Base-by-base conservation (phyloP, 768 basidiomycete genomes). In the Tephrocybe rancida region DNA sequence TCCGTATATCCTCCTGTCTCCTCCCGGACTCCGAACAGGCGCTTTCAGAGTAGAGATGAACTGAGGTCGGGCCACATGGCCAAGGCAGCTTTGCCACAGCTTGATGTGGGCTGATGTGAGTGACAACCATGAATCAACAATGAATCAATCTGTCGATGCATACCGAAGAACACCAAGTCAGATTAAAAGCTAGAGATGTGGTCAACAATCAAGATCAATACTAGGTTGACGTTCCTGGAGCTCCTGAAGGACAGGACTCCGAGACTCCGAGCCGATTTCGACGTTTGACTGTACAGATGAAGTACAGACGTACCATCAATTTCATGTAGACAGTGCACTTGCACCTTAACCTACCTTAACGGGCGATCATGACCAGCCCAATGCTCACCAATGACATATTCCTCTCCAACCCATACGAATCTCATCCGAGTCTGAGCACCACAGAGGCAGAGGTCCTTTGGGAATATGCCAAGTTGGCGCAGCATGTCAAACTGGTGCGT, bases 401-500 rank as follows among this genome's bases (percentile, higher is more conserved):
- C 64, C 67, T 74, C 5, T 61, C 68, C 38, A 93, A 92, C 61
- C 91, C 91, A 7, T 93, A 93, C 62, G 82, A 84, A 48, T 79
- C 77, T 1, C 85, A 95, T 63, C 80, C 86, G 0, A 79, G 77
- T 57, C 73, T 95, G 21, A 81, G 87, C 1, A 63, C 78, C 2
- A 70, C 86, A 4, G 90, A 97, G 68, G 82, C 88, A 5, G 83
- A 91, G 32, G 85, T 94, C 0, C 82, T 97, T 32, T 94, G 92
- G 90, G 94, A 97, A 67, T 96, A 96, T 66, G 90, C 92, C 26
- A 92, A 92, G 62, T 78, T 96, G 16, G 85, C 88, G 0, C 83
- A 90, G 45, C 84, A 92, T 66, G 74, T 95, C 59, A 91, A 87
- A 67, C 75, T 80, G 67, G 95, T 95, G 57, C 56, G 84, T 71